phyloP scores from a whole-genome alignment of 768 basidiomycete species.

The Vishniacozyma victoriae region DNA sequence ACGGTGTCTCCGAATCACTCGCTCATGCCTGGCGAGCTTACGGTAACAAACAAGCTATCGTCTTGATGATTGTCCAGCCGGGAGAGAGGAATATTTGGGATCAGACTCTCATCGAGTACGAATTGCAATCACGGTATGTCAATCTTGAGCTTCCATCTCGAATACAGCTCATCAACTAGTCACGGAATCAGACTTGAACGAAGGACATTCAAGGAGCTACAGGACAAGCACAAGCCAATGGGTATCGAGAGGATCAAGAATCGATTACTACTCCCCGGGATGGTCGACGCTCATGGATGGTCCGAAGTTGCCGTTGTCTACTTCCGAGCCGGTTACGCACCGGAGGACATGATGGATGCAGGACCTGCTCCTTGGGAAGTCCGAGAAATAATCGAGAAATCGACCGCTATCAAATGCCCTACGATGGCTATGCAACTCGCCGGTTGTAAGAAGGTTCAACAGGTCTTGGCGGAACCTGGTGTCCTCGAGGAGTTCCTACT shows the following conservation, averaged over 20 bases:
- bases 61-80: slow-evolving; percentile 84
- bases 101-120: slow-evolving; percentile 81
- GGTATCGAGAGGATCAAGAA: slow-evolving; percentile 48
- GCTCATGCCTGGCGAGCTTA: slow-evolving; percentile 75
- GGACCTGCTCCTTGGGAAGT: slow-evolving; percentile 58
- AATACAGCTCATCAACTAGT: slow-evolving; percentile 47
- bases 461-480: slow-evolving; percentile 69
- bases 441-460: slow-evolving; percentile 91
- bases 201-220: slow-evolving; percentile 68
- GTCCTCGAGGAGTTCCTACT: slow-evolving; percentile 68
- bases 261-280: slow-evolving; percentile 41
- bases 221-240: slow-evolving; percentile 54
- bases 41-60: slow-evolving; percentile 48
- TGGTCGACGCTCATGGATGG: slow-evolving; percentile 46
- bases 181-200: slow-evolving; percentile 69
- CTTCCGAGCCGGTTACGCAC: slow-evolving; percentile 83
- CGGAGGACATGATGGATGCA: slow-evolving; percentile 66
- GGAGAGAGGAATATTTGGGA: slow-evolving; percentile 92
- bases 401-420: slow-evolving; percentile 86
- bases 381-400: slow-evolving; percentile 72
- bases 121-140: slow-evolving; percentile 69
- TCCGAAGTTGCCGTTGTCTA: slow-evolving; percentile 79
- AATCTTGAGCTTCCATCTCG: not conserved
- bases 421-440: slow-evolving; percentile 86
- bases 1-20: no score